These are phyloP conservation scores for Colletotrichum sublineola DNA, from an alignment of 2,329 filamentous ascomycete genomes.

Conservation along the genomic window DNA sequence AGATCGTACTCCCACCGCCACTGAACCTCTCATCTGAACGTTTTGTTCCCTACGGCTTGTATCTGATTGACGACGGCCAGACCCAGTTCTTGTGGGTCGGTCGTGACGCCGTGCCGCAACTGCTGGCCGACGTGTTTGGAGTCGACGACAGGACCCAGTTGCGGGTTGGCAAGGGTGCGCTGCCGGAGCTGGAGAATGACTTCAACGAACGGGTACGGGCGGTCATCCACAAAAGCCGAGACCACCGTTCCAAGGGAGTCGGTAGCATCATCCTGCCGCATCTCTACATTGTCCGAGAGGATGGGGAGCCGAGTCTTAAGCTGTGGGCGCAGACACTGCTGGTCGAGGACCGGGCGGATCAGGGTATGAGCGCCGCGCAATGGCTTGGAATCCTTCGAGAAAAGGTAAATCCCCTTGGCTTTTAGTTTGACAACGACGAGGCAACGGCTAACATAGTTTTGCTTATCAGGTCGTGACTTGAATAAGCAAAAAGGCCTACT, in stretches of 20 bases:
- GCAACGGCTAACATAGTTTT: conserved; percentile 7
- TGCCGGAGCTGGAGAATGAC: conserved; percentile 92
- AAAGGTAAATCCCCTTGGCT: conserved; percentile 75
- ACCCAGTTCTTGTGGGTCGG: conserved; percentile 98
- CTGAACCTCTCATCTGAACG: conserved; percentile 90
- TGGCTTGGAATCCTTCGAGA: conserved; percentile 94
- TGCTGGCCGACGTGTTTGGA: conserved; percentile 91
- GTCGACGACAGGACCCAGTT: conserved; percentile 85
- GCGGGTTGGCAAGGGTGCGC: conserved; percentile 88
- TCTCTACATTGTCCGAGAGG: conserved; percentile 92
- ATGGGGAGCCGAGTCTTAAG: conserved; percentile 94
- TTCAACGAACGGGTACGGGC: conserved; percentile 95
- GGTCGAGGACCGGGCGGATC: conserved; percentile 94
- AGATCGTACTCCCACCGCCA: conserved; percentile 87
- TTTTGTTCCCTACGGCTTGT: conserved; percentile 89
- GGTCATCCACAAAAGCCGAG: conserved; percentile 91
- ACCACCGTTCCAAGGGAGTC: conserved; percentile 87
- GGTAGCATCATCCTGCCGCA: conserved; percentile 95
- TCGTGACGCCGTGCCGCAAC: conserved; percentile 89
- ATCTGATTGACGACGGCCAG: conserved; percentile 96
- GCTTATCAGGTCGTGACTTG: conserved; percentile 25
- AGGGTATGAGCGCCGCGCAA: conserved; percentile 91
- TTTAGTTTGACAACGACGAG: not conserved
- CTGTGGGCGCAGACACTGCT: conserved; percentile 97
- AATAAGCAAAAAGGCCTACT: conserved; percentile 31